Base-by-base conservation (phyloP, 192 early-diverging fungal genomes). In the Backusella sp. region DNA sequence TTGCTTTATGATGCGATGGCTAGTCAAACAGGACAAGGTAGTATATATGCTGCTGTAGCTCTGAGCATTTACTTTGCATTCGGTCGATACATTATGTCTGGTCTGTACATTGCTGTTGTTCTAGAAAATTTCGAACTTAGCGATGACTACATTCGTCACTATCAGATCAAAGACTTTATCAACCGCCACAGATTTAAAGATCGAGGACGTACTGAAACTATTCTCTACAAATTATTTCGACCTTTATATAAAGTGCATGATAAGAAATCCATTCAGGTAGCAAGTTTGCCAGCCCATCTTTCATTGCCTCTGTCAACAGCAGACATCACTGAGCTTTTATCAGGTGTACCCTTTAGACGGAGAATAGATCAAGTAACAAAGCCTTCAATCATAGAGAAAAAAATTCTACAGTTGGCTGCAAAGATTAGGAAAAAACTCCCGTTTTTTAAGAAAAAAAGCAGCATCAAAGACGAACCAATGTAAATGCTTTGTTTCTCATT, bases 71-170 rank as follows among this genome's bases (percentile, higher is more conserved):
- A 84, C 23, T 83, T 84, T 72, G 77, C 80, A 35, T 87, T 87
- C 72, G 85, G 84, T 9, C 83, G 87, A 32, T 89, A 85, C 66
- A 83, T 90, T 3, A 70, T 88, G 65, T 72, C 87, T 32, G 88
- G 85, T 49, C 82, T 90, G 76, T 82, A 88, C 11, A 85, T 90
- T 66, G 87, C 87, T 41, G 85, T 90, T 17, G 83, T 90, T 68
- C 77, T 87, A 72, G 88, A 90, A 72, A 90, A 90, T 68, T 90
- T 90, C 81, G 88, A 88, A 68, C 75, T 84, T 14, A 82, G 78
- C 0, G 88, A 90, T 32, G 84, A 82, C 36, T 80, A 83, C 2
- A 90, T 81, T 19, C 73, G 62, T 37, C 36, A 72, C 9, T 73
- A 77, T 42, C 80, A 81, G 44, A 75, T 81, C 70, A 77, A 77